phyloP scores from a whole-genome alignment of 345 rosid genomes.

The Citrus inodora region DNA sequence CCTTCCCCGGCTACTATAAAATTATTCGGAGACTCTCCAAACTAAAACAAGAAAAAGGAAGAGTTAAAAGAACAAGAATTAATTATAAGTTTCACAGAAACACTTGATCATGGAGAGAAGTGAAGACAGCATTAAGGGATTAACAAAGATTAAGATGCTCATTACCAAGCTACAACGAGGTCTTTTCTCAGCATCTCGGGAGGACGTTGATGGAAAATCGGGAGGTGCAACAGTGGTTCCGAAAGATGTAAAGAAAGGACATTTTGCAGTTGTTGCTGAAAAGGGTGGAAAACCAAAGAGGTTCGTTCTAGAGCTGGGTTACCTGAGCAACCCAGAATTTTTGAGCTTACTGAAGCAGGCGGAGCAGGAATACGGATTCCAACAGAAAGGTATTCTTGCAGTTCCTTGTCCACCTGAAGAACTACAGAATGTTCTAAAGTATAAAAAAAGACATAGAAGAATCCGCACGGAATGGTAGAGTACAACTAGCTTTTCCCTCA shows the following conservation, averaged over 20 bases:
- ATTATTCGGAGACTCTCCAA: not conserved
- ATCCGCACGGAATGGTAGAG: not conserved
- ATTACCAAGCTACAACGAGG: constrained; percentile 18
- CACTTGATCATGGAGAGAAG: constrained; percentile 8
- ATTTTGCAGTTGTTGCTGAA: constrained; percentile 42
- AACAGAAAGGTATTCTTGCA: constrained; percentile 38
- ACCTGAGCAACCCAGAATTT: constrained; percentile 44
- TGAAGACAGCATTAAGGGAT: constrained; percentile 16
- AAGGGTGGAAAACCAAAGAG: constrained; percentile 44
- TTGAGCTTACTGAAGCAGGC: constrained; percentile 44
- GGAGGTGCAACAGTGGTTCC: constrained; percentile 23
- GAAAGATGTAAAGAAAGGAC: constrained; percentile 42
- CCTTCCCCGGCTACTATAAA: constrained; percentile 1
- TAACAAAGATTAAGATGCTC: constrained; percentile 27
- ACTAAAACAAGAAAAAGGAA: not conserved
- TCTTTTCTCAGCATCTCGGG: constrained; percentile 12
- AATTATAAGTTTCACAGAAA: not conserved
- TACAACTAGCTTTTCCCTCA: not conserved
- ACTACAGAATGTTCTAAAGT: constrained; percentile 34
- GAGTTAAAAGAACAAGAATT: not conserved
- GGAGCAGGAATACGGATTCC: constrained; percentile 52
- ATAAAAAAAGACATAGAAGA: not conserved
- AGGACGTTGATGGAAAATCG: constrained; percentile 3
- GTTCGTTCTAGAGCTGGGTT: constrained; percentile 47
- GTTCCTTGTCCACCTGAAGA: constrained; percentile 63